phyloP scores from a whole-genome alignment of 768 basidiomycete species.

The Boletus pseudo-olivaceus region DNA sequence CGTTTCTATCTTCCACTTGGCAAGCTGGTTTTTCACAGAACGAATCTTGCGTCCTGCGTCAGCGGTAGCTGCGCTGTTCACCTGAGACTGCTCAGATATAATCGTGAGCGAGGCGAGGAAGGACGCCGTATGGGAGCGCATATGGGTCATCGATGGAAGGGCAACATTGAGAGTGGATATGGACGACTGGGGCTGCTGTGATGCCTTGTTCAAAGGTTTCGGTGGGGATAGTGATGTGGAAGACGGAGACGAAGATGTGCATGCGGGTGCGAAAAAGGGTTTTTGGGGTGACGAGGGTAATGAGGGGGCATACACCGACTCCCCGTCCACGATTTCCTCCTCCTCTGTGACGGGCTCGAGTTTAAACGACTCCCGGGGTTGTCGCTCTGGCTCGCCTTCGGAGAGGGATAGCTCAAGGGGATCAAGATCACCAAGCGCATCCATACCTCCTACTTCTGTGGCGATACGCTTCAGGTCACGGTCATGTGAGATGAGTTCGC shows the following conservation, averaged over 20 bases:
- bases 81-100: slow-evolving; percentile 85
- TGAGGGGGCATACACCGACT: slow-evolving; percentile 38
- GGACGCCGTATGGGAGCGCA: slow-evolving; percentile 72
- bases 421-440: slow-evolving; percentile 67
- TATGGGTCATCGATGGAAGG: slow-evolving; percentile 62
- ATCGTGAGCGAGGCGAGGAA: slow-evolving; percentile 71
- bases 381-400: slow-evolving; percentile 29
- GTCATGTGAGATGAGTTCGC: slow-evolving; percentile 74
- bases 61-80: slow-evolving; percentile 79
- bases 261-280: slow-evolving; percentile 51
- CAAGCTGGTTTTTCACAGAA: slow-evolving; percentile 78
- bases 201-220: slow-evolving; percentile 24
- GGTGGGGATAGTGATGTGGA: slow-evolving; percentile 43
- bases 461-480: slow-evolving; percentile 76
- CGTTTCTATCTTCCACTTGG: slow-evolving; percentile 77
- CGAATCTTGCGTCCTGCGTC: slow-evolving; percentile 86
- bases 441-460: slow-evolving; percentile 72
- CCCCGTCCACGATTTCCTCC: slow-evolving; percentile 38
- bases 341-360: slow-evolving; percentile 41
- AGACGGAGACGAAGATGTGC: slow-evolving; percentile 44
- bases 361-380: slow-evolving; percentile 26
- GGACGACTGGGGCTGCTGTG: slow-evolving; percentile 26
- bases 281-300: slow-evolving; percentile 49
- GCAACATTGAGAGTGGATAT: slow-evolving; percentile 32
- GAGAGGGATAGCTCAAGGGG: slow-evolving; percentile 45